Evolutionary conservation across 73 alveolate genomes (phyloP).

Genomic region (Paramecium primaurelia): DNA sequence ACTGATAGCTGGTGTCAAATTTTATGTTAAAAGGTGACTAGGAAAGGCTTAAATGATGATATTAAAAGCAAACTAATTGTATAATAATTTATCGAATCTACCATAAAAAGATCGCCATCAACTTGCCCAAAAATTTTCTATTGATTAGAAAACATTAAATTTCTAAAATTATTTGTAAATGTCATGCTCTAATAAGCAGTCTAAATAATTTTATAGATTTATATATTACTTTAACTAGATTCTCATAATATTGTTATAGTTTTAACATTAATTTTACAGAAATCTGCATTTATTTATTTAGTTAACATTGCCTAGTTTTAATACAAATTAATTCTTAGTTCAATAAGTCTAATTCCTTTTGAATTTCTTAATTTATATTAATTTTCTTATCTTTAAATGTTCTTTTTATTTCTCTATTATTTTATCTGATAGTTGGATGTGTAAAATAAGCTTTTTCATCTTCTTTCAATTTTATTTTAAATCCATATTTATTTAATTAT

Average conservation of each 20-base stretch:
- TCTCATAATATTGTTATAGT: background rate
- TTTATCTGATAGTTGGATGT: background rate
- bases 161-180: background rate
- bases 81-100: background rate
- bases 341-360: background rate
- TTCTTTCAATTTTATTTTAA: background rate
- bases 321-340: background rate
- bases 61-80: background rate
- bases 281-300: background rate
- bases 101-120: background rate
- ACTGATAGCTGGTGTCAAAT: background rate
- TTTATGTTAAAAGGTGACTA: background rate
- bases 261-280: background rate
- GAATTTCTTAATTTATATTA: background rate
- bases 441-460: background rate
- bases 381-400: background rate
- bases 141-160: background rate
- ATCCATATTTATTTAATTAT: background rate
- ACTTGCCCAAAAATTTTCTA: background rate
- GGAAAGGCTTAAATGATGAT: background rate
- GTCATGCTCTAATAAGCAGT: background rate
- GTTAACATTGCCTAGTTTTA: background rate
- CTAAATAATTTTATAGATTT: background rate
- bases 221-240: background rate
- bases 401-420: background rate